phyloP scores from a whole-genome alignment of 2,329 filamentous ascomycete species.

The Apiospora hydei region DNA sequence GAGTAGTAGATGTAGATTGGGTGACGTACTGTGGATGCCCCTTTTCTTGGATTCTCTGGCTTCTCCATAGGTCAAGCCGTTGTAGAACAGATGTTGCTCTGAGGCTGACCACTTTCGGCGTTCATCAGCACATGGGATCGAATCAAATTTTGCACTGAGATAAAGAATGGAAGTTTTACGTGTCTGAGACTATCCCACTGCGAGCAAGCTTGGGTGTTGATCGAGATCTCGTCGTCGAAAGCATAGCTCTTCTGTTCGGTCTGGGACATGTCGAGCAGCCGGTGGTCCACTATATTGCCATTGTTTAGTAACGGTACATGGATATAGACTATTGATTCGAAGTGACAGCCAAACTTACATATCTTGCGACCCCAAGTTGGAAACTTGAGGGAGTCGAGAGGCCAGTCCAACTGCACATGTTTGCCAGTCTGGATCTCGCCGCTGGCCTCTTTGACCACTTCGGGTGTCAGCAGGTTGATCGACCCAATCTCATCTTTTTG shows the following conservation, averaged over 20 bases:
- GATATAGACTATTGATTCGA: neutral
- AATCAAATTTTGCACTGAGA: neutral
- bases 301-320: neutral
- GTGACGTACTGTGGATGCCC: slow-evolving; percentile 28
- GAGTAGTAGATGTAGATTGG: slow-evolving; percentile 30
- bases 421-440: neutral
- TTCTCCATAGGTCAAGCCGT: slow-evolving; percentile 12
- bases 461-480: neutral
- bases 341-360: neutral
- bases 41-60: neutral
- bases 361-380: neutral
- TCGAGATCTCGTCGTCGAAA: slow-evolving; percentile 31
- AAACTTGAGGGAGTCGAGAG: slow-evolving; percentile 8
- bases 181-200: slow-evolving; percentile 30
- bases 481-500: slow-evolving; percentile 2
- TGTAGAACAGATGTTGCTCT: neutral
- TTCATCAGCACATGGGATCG: neutral
- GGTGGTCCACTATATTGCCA: neutral
- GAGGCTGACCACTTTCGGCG: neutral
- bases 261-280: neutral
- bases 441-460: slow-evolving; percentile 8
- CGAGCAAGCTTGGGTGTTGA: slow-evolving; percentile 26
- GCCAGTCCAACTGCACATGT: slow-evolving; percentile 9
- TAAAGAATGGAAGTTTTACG: slow-evolving; percentile 22
- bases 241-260: neutral